These are phyloP conservation scores for Knufia petricola DNA, from an alignment of 2,329 filamentous ascomycete species.

Conservation along the genomic window DNA sequence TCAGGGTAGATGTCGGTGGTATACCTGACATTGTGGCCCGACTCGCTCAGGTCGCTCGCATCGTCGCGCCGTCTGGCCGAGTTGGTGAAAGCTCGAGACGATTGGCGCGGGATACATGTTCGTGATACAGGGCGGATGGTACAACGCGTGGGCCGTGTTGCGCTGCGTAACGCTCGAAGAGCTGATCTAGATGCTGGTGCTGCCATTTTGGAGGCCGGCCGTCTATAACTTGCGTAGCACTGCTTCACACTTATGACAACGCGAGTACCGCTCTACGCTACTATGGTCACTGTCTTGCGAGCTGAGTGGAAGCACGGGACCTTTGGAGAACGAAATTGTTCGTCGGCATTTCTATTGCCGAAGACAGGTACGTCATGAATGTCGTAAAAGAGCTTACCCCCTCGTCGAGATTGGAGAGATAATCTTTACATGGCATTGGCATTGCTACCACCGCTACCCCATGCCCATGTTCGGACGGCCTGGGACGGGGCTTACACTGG, in stretches of 20 bases:
- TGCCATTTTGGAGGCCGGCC: not conserved
- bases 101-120: constrained; percentile 5
- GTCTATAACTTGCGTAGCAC: not conserved
- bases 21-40: constrained; percentile 47
- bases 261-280: no score
- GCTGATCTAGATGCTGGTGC: not conserved
- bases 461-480: no score
- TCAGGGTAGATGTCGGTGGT: constrained; percentile 75
- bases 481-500: no score
- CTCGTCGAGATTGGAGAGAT: no score
- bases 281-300: not conserved
- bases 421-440: no score
- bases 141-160: not conserved
- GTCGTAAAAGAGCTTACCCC: no score
- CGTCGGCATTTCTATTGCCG: not conserved
- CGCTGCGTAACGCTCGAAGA: constrained; percentile 1
- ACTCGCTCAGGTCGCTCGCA: constrained; percentile 13
- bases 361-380: no score
- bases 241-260: no score
- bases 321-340: not conserved
- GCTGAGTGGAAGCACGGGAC: not conserved
- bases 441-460: no score
- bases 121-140: not conserved
- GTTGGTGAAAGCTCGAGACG: constrained; percentile 13
- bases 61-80: constrained; percentile 12